A percentile compares a stretch with the other conserved stretches of the same genome.
phyloP scores from a whole-genome alignment of 1,284 basidiomycete species.

The Leccinum pseudoinsigne region DNA sequence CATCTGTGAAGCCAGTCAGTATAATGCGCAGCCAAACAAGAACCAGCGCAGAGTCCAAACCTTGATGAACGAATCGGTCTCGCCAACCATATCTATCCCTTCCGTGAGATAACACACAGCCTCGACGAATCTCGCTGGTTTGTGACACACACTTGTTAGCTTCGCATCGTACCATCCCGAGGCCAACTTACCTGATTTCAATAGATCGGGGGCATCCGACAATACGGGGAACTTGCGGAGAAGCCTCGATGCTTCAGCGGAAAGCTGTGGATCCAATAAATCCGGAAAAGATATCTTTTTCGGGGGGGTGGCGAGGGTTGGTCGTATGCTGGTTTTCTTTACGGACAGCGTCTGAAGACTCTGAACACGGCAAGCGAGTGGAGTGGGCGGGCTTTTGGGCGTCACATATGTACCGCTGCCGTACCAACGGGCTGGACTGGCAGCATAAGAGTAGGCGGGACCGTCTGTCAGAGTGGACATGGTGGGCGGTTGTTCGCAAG shows the following conservation, averaged over 20 bases:
- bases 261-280: not conserved
- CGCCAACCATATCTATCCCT: not conserved
- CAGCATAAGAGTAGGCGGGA: no score
- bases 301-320: not conserved
- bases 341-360: no score
- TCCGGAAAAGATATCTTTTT: not conserved
- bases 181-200: not conserved
- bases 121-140: not conserved
- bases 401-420: no score
- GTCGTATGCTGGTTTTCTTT: not conserved
- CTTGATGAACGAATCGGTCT: not conserved
- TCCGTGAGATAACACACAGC: not conserved
- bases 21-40: not conserved
- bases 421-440: no score
- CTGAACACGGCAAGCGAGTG: no score
- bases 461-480: no score
- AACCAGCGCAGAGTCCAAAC: not conserved
- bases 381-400: no score
- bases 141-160: not conserved
- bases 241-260: not conserved
- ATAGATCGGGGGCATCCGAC: not conserved
- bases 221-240: not conserved
- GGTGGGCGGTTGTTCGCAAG: no score
- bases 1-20: not conserved
- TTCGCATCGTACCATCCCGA: not conserved